Evolutionary conservation across 495 filamentous ascomycete species (phyloP), one percentile per base, ranked within the genome.

Genomic region (Penicillium desertorum): DNA sequence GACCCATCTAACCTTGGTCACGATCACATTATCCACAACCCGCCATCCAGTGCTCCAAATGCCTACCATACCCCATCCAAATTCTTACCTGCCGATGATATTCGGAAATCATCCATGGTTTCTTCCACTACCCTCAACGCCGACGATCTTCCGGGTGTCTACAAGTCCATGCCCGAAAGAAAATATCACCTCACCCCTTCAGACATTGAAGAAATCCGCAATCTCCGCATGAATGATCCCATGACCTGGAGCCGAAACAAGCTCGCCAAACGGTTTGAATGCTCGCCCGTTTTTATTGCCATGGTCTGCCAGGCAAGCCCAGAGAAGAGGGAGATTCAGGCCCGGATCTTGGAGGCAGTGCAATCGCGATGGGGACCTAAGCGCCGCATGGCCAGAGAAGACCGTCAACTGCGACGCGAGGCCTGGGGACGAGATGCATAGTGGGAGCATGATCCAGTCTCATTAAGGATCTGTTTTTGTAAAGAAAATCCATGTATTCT

Each of bases 1-100:
- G 76, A 81, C 51, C 61, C 72, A 19, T 66, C 81, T 10, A 65
- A 76, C 25, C 72, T 81, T 41, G 25, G 62, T 5, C 64, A 73
- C 55, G 78, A 86, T 60, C 81, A 90, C 62, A 90, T 98, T 70
- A 86, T 98, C 74, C 92, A 88, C 86, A 98, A 97, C 76, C 94
- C 94, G 42, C 94, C 94, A 7, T 87, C 92, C n/a, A 85, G 90
- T 32, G 81, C 84, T 0, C 83, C 95, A 2, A 89, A 84, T 19
- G 86, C 92, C 34, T 90, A 87, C 71, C 83, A 95, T 70, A 98
- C 94, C 4, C 94, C 94, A 30, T 78, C 83, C 55, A 92, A 90
- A 60, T 98, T 98, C 77, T 86, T 98, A 16, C 95, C 94, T 29
- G 76, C 78, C 58, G 75, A 79, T 57, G 95, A 98, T 75, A 81